phyloP scores from a whole-genome alignment of 2,329 filamentous ascomycete genomes.

The Alternaria angustiovoidea region DNA sequence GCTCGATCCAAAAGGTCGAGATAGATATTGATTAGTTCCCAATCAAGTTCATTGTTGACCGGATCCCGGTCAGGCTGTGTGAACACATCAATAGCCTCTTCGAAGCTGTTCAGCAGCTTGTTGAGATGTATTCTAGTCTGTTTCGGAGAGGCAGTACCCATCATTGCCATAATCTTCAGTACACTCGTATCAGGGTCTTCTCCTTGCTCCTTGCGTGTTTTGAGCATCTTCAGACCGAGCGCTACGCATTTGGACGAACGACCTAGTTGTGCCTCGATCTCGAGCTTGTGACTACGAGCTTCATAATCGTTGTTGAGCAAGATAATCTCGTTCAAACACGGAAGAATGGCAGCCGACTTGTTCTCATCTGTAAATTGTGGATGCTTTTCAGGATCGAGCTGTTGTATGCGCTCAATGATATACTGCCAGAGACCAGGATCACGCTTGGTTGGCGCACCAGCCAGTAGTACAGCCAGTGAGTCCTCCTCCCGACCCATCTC shows the following conservation, averaged over 20 bases:
- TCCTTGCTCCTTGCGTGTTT: constrained; percentile 56
- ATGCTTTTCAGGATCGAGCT: constrained; percentile 51
- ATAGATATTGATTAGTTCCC: constrained; percentile 87
- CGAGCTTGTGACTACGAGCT: constrained; percentile 63
- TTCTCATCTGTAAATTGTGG: constrained; percentile 38
- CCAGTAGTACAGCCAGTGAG: constrained; percentile 64
- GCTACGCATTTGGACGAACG: constrained; percentile 44
- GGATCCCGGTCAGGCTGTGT: constrained; percentile 54
- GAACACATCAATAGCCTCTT: constrained; percentile 59
- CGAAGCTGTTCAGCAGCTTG: constrained; percentile 61
- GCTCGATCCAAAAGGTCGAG: constrained; percentile 78
- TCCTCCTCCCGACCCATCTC: constrained; percentile 65
- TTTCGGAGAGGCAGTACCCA: constrained; percentile 62
- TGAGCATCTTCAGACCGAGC: constrained; percentile 62
- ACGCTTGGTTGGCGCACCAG: constrained; percentile 65
- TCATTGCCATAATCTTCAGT: constrained; percentile 64
- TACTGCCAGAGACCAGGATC: constrained; percentile 66
- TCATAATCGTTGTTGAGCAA: constrained; percentile 62
- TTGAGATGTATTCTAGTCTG: constrained; percentile 56
- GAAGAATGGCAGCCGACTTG: constrained; percentile 40
- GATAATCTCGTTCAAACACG: constrained; percentile 58
- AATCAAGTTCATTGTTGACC: constrained; percentile 63
- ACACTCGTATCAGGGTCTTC: constrained; percentile 58
- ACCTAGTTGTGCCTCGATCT: constrained; percentile 61
- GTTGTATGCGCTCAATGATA: constrained; percentile 63